phyloP scores from a whole-genome alignment of 192 early-diverging fungal species.

The Rhizoclosmatium globosum region DNA sequence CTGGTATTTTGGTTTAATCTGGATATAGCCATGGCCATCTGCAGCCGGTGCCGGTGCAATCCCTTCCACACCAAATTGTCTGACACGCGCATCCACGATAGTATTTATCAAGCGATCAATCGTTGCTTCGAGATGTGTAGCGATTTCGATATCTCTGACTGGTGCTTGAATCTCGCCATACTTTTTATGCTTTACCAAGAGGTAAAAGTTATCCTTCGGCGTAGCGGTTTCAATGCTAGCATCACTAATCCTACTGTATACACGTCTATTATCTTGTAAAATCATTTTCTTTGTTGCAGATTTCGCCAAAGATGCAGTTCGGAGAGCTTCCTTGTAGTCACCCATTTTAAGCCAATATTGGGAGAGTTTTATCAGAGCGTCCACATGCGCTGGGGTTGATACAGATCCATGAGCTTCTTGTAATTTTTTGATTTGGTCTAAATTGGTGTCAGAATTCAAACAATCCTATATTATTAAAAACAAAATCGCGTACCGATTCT shows the following conservation, averaged over 20 bases:
- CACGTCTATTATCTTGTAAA: constrained; percentile 4
- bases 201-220: neutral
- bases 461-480: too few species aligned
- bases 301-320: constrained; percentile 28
- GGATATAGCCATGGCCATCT: constrained; percentile 27
- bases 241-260: constrained; percentile 12
- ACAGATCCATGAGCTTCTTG: constrained; percentile 1
- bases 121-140: constrained; percentile 25
- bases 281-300: constrained; percentile 35
- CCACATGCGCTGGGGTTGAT: constrained; percentile 15
- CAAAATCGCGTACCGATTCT: constrained; percentile 5
- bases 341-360: constrained; percentile 24
- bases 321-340: constrained; percentile 30
- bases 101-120: constrained; percentile 32
- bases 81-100: constrained; percentile 21
- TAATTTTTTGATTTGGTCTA: constrained; percentile 29
- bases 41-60: neutral
- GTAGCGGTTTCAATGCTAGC: neutral
- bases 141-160: constrained; percentile 21
- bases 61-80: constrained; percentile 18
- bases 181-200: constrained; percentile 19
- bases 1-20: neutral
- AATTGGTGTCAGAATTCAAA: neutral
- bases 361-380: constrained; percentile 32
- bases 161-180: constrained; percentile 17